Conservation (phyloP, 2,329 filamentous ascomycete genomes). For the Colletotrichum theobromicola region DNA sequence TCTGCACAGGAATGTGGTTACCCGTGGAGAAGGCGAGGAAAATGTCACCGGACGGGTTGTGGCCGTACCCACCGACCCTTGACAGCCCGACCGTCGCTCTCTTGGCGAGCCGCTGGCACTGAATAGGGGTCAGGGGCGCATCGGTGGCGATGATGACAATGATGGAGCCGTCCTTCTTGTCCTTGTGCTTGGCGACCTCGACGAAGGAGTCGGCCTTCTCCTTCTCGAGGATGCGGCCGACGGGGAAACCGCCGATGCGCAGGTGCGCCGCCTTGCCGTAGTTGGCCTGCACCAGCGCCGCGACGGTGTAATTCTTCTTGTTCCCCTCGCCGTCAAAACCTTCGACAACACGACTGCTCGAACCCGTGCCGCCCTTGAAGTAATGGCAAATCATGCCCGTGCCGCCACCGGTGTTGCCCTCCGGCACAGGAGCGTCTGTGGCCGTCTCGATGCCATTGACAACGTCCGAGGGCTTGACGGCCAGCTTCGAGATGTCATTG, state of each 20-base stretch:
- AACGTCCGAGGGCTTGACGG: conserved; percentile 58
- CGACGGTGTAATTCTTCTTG: conserved; percentile 60
- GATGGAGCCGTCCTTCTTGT: conserved; percentile 65
- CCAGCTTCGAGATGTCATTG: conserved; percentile 61
- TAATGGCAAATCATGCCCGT: conserved; percentile 71
- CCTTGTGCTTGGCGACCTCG: conserved; percentile 35
- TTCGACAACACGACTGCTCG: conserved; percentile 60
- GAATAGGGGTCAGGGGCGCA: conserved; percentile 61
- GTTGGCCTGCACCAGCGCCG: conserved; percentile 68
- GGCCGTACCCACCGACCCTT: conserved; percentile 65
- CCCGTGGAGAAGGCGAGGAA: conserved; percentile 72
- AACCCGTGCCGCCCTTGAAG: conserved; percentile 72
- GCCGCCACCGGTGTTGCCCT: conserved; percentile 71
- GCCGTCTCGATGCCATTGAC: conserved; percentile 58
- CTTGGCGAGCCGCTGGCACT: conserved; percentile 63
- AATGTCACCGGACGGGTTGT: conserved; percentile 69
- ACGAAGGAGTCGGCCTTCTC: conserved; percentile 33
- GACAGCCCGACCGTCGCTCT: conserved; percentile 66
- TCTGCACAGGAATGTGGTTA: conserved; percentile 53
- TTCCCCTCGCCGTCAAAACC: conserved; percentile 40
- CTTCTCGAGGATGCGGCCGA: conserved; percentile 63
- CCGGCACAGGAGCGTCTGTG: conserved; percentile 54
- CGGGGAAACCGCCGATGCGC: conserved; percentile 63
- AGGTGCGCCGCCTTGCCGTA: conserved; percentile 65
- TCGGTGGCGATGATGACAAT: conserved; percentile 66